phyloP scores from a whole-genome alignment of 2,329 filamentous ascomycete species.

The Ophiocordyceps camponoti-leonardi region DNA sequence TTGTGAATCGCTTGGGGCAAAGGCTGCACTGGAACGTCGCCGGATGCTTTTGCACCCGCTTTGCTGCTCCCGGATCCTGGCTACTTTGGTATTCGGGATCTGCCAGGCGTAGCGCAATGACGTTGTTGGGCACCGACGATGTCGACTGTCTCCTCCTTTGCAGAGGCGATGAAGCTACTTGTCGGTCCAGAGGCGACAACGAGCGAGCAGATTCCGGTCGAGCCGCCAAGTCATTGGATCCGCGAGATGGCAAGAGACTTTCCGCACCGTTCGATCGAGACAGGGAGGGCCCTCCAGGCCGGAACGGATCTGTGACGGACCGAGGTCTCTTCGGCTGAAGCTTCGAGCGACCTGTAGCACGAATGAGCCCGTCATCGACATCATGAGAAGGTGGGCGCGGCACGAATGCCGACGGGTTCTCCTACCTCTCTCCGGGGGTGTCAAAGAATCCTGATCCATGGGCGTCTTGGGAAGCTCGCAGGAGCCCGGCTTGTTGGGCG shows the following conservation, averaged over 20 bases:
- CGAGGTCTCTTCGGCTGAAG: conserved; percentile 23
- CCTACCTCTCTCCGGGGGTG: conserved; percentile 56
- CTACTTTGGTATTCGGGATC: conserved; percentile 69
- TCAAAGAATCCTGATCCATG: conserved; percentile 64
- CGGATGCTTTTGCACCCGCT: conserved; percentile 91
- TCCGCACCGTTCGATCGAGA: conserved; percentile 21
- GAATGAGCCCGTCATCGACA: not conserved
- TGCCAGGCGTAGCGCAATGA: conserved; percentile 74
- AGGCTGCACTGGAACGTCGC: conserved; percentile 90
- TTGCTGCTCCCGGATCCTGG: conserved; percentile 42
- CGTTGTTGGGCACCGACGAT: conserved; percentile 42
- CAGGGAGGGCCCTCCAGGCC: conserved; percentile 23
- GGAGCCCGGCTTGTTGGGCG: conserved; percentile 39
- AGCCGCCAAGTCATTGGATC: conserved; percentile 23
- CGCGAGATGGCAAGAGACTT: conserved; percentile 32
- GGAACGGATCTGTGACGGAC: conserved; percentile 44
- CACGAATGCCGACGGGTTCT: not conserved
- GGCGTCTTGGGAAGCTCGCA: conserved; percentile 38
- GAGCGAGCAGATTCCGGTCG: conserved; percentile 35
- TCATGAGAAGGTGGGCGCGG: not conserved
- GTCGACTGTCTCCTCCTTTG: conserved; percentile 38
- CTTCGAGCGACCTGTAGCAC: conserved; percentile 24
- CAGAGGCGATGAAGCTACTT: conserved; percentile 18
- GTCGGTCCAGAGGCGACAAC: conserved; percentile 40
- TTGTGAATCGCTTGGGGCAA: conserved; percentile 89